These are phyloP conservation scores for Cryptococcus deneoformans DNA, from an alignment of 1,284 basidiomycete species.

Conservation along the genomic window DNA sequence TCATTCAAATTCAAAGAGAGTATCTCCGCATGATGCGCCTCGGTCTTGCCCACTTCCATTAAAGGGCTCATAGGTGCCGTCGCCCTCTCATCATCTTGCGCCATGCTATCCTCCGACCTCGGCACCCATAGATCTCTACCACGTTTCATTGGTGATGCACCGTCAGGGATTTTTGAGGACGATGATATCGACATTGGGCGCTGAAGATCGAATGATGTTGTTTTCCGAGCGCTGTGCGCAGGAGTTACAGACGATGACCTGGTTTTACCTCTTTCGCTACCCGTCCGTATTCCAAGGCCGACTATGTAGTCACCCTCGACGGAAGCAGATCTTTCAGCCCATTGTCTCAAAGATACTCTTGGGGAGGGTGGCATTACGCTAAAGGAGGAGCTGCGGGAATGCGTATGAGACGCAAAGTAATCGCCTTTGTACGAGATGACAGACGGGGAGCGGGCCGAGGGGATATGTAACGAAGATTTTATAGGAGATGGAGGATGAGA, in stretches of 20 bases:
- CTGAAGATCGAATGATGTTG: constrained; percentile 21
- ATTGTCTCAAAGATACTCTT: constrained; percentile 33
- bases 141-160: constrained; percentile 1
- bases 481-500: constrained; percentile 32
- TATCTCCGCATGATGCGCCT: not conserved
- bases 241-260: not conserved
- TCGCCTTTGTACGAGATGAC: constrained; percentile 15
- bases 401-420: constrained; percentile 9
- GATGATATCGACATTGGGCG: not conserved
- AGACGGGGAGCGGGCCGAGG: constrained; percentile 16
- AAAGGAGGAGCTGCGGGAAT: constrained; percentile 21
- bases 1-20: not conserved
- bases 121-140: not conserved
- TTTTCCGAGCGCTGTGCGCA: constrained; percentile 15
- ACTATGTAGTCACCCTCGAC: not conserved
- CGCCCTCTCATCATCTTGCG: not conserved
- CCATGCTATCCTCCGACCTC: not conserved
- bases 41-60: constrained; percentile 1
- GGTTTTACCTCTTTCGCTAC: constrained; percentile 15
- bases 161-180: not conserved
- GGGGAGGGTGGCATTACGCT: constrained; percentile 28
- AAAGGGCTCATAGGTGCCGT: constrained; percentile 6
- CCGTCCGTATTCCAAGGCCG: constrained; percentile 8
- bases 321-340: constrained; percentile 30
- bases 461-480: constrained; percentile 6